phyloP scores from a whole-genome alignment of 495 filamentous ascomycete genomes.

The Talaromyces nanjingensis region DNA sequence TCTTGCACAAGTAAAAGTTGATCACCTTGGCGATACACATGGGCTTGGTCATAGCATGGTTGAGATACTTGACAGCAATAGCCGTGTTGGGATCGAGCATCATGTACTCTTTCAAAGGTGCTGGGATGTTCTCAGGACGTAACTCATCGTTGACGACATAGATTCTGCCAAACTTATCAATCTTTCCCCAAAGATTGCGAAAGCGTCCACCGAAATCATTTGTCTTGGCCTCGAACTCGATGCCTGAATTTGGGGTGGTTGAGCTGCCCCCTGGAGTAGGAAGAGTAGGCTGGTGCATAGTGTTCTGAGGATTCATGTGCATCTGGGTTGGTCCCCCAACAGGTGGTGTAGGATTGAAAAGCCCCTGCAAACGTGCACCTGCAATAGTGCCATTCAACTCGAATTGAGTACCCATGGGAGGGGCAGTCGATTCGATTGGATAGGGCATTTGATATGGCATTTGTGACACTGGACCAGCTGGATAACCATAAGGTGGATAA shows the following conservation, averaged over 20 bases:
- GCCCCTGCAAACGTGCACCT: neutral
- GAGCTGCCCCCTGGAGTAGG: neutral
- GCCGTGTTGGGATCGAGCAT: neutral
- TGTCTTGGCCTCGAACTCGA: constrained; percentile 3
- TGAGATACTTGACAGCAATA: neutral
- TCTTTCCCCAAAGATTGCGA: neutral
- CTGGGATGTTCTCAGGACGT: neutral
- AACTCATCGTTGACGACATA: neutral
- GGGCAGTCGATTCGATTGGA: neutral
- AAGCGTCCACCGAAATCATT: neutral
- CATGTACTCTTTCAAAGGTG: neutral
- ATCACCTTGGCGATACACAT: constrained; percentile 18
- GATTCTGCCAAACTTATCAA: neutral
- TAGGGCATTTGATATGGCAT: neutral
- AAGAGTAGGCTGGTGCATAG: neutral
- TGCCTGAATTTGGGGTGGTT: neutral
- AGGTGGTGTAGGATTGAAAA: neutral
- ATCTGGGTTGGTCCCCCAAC: neutral
- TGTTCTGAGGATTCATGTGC: neutral
- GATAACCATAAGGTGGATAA: neutral
- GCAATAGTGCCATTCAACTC: neutral
- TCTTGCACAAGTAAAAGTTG: constrained; percentile 15
- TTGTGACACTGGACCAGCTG: neutral
- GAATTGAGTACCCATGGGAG: neutral
- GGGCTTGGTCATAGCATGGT: neutral